Evolutionary conservation across 352 stramenopile species (phyloP), one percentile per base, ranked within the genome.

Genomic region (Globisporangium cederbergense): DNA sequence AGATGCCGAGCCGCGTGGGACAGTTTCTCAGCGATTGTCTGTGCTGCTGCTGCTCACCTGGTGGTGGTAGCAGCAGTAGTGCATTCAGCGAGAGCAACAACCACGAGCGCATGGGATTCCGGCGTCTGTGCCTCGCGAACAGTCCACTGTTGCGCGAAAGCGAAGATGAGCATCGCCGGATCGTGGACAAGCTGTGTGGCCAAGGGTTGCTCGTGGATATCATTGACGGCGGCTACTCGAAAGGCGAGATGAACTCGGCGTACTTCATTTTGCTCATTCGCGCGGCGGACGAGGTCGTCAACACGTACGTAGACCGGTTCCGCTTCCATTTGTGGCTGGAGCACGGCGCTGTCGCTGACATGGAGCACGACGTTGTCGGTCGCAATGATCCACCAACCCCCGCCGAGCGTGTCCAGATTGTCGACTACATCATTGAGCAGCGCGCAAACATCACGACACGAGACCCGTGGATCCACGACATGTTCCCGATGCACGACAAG

Each of bases 401-500:
- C 9, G 87, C 87, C 32, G 87, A 96, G 62, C 79, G 86, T 5
- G 86, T 96, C 18, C 81, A 96, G 67, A 91, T 94, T 51, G 81
- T 95, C 22, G 85, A 92, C 46, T 91, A 80, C 62, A 90, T 96
- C 60, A 91, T 96, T 40, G 82, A 90, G 43, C 81, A 92, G 62
- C 79, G 82, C 1, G 83, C 81, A 16, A 75, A 88, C 34, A 67
- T 91, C 45, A 81, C 82, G 10, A 76, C 71, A 40, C 60, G 42
- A 1, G 81, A 94, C 59, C 28, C 73, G 38, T 93, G 80, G 79
- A 90, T 94, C 54, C 80, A 91, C 67, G 81, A 91, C 60, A 79
- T 95, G 60, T 94, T 95, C 62, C 87, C 87, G 0, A 83, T 95
- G 74, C 87, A 95, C 59, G 85, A 95, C 62, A 73, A 86, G 58